Percentiles rank a stretch among this genome's conserved stretches.
phyloP scores from a whole-genome alignment of 805 yeast species.

The Kluyveromyces lactis region DNA sequence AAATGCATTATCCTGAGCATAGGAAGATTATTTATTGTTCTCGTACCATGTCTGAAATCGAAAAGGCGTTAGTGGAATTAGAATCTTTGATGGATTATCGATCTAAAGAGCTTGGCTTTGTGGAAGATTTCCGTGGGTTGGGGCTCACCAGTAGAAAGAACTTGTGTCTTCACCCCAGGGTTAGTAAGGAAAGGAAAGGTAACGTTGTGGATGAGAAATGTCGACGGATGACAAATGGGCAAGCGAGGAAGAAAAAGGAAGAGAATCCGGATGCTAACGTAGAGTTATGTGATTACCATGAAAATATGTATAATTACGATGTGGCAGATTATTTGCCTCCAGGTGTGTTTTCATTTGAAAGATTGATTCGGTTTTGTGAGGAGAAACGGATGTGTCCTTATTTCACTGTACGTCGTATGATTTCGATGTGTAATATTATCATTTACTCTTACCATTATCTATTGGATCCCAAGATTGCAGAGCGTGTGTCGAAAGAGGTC shows the following conservation, averaged over 20 bases:
- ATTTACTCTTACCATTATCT: slow-evolving; percentile 95
- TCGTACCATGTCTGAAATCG: slow-evolving; percentile 99
- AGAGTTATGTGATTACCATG: slow-evolving; percentile 80
- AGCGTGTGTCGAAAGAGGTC: slow-evolving; percentile 84
- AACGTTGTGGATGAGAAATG: slow-evolving; percentile 92
- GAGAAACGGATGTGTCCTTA: slow-evolving; percentile 85
- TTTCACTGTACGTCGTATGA: slow-evolving; percentile 96
- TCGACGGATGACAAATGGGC: slow-evolving; percentile 89
- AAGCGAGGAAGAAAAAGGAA: slow-evolving; percentile 59
- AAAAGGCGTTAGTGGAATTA: slow-evolving; percentile 90
- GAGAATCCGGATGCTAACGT: slow-evolving; percentile 48
- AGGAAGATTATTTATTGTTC: slow-evolving; percentile 90
- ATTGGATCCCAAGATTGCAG: slow-evolving; percentile 94
- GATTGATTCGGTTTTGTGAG: slow-evolving; percentile 68
- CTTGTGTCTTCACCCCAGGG: slow-evolving; percentile 82
- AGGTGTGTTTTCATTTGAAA: slow-evolving; percentile 93
- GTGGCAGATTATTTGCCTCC: slow-evolving; percentile 84
- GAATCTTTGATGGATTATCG: slow-evolving; percentile 83
- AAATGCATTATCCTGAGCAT: slow-evolving; percentile 89
- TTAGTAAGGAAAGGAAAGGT: slow-evolving; percentile 84
- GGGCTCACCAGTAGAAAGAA: slow-evolving; percentile 94
- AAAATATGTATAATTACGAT: slow-evolving; percentile 75
- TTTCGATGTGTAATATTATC: slow-evolving; percentile 84
- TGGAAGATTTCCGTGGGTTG: slow-evolving; percentile 86
- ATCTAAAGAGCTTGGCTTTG: slow-evolving; percentile 70